phyloP scores from a whole-genome alignment of 2,329 filamentous ascomycete genomes.

The Neonectria ditissima region DNA sequence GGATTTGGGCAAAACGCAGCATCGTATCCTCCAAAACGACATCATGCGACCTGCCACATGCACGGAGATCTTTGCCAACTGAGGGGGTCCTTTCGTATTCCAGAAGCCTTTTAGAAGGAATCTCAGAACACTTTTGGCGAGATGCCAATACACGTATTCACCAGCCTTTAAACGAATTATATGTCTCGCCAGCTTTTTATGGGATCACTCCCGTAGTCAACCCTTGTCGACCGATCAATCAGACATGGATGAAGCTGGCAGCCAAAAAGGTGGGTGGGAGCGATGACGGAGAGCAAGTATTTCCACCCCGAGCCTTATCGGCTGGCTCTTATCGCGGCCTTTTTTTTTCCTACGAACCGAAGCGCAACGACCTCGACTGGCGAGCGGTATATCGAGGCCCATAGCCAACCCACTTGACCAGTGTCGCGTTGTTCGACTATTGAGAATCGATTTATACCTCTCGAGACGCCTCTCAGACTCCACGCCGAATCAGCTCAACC shows the following conservation, averaged over 20 bases:
- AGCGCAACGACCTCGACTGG: constrained; percentile 26
- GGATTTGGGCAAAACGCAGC: neutral
- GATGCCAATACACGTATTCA: neutral
- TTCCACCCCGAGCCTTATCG: constrained; percentile 45
- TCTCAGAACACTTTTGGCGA: neutral
- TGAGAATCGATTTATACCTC: neutral
- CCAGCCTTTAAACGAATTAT: too few relatives aligned
- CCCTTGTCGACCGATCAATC: neutral
- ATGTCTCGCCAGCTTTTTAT: neutral
- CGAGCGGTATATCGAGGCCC: constrained; percentile 28
- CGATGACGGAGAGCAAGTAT: constrained; percentile 35
- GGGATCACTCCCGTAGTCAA: neutral
- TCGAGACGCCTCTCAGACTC: neutral
- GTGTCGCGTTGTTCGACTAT: constrained; percentile 15
- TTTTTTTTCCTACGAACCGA: constrained; percentile 37
- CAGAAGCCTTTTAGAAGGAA: constrained; percentile 20
- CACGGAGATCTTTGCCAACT: constrained; percentile 6
- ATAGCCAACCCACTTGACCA: constrained; percentile 18
- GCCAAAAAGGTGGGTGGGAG: neutral
- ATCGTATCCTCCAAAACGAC: constrained; percentile 1
- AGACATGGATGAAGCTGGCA: constrained; percentile 4
- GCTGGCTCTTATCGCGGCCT: constrained; percentile 34
- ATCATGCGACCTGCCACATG: constrained; percentile 17
- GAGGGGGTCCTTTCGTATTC: constrained; percentile 25
- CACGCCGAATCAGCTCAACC: constrained; percentile 10